Evolutionary conservation across 2,329 filamentous ascomycete species (phyloP).

Genomic region (Colletotrichum cereale): DNA sequence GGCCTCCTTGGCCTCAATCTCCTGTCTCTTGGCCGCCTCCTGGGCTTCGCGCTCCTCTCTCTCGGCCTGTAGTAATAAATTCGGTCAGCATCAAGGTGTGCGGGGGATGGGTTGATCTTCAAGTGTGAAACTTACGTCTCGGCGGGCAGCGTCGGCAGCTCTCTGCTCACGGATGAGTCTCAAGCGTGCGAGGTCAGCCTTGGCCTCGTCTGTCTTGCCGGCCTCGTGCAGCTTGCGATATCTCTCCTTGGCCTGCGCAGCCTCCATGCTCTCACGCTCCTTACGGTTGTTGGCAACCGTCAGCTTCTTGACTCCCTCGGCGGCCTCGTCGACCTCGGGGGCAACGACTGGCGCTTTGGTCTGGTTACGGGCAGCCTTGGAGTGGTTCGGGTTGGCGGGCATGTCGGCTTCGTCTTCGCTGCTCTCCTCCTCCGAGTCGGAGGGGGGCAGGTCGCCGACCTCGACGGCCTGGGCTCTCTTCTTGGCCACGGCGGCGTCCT

Average conservation of each 20-base stretch:
- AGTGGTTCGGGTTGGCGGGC: constrained; percentile 94
- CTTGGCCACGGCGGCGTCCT: constrained; percentile 86
- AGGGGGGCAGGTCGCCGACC: constrained; percentile 87
- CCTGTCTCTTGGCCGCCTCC: constrained; percentile 61
- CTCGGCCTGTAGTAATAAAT: constrained; percentile 60
- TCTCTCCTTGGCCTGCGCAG: constrained; percentile 87
- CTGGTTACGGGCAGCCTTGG: constrained; percentile 77
- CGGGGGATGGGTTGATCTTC: background rate
- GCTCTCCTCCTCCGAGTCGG: constrained; percentile 72
- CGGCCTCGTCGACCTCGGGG: constrained; percentile 60
- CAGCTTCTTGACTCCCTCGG: constrained; percentile 69
- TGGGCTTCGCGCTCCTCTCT: constrained; percentile 68
- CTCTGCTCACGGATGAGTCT: constrained; percentile 86
- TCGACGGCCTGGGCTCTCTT: constrained; percentile 79
- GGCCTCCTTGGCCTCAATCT: constrained; percentile 68
- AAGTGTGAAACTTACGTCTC: constrained; percentile 70
- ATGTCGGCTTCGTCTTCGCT: constrained; percentile 67
- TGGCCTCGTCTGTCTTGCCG: constrained; percentile 96
- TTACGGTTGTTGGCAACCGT: constrained; percentile 61
- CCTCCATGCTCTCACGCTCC: constrained; percentile 82
- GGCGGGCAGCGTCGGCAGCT: constrained; percentile 84
- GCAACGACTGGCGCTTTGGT: constrained; percentile 56
- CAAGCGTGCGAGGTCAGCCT: constrained; percentile 87
- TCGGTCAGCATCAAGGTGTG: background rate
- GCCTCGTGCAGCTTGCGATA: constrained; percentile 93